Conservation (phyloP, 2,329 filamentous ascomycete genomes). For the Gnomoniopsis sp. region DNA sequence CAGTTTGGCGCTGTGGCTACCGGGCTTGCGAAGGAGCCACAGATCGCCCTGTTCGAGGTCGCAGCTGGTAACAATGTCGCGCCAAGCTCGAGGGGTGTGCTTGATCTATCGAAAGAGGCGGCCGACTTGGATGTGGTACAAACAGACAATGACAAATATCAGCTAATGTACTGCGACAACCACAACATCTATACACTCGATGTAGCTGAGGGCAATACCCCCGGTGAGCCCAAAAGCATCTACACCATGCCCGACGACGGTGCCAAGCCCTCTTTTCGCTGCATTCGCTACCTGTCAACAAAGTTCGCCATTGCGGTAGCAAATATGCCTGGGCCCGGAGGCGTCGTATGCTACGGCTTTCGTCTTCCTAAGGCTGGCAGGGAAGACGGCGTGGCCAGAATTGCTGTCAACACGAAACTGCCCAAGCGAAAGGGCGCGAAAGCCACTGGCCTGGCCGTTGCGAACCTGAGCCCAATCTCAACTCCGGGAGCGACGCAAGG, state of each 20-base stretch:
- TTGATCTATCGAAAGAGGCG: slow-evolving; percentile 54
- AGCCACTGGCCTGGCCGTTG: slow-evolving; percentile 74
- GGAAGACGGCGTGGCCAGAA: slow-evolving; percentile 36
- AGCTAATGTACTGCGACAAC: slow-evolving; percentile 76
- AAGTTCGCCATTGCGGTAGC: slow-evolving; percentile 55
- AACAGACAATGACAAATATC: slow-evolving; percentile 59
- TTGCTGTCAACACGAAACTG: slow-evolving; percentile 54
- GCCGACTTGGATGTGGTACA: slow-evolving; percentile 70
- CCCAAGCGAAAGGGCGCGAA: slow-evolving; percentile 57
- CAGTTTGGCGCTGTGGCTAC: slow-evolving; percentile 77
- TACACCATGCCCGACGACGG: slow-evolving; percentile 54
- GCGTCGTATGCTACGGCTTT: slow-evolving; percentile 54
- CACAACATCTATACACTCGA: slow-evolving; percentile 69
- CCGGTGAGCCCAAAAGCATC: slow-evolving; percentile 44
- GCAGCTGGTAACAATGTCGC: slow-evolving; percentile 49
- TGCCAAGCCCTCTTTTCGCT: slow-evolving; percentile 50
- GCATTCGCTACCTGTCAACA: slow-evolving; percentile 56
- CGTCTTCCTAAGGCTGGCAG: slow-evolving; percentile 42
- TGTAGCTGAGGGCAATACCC: slow-evolving; percentile 42
- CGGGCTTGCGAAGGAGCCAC: slow-evolving; percentile 69
- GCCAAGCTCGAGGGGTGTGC: slow-evolving; percentile 44
- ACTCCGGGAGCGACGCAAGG: slow-evolving; percentile 48
- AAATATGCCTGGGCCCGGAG: slow-evolving; percentile 57
- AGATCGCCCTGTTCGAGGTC: slow-evolving; percentile 78
- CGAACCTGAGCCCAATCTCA: slow-evolving; percentile 58